phyloP scores from a whole-genome alignment of 2,329 filamentous ascomycete species.

The Cercospora sp. region DNA sequence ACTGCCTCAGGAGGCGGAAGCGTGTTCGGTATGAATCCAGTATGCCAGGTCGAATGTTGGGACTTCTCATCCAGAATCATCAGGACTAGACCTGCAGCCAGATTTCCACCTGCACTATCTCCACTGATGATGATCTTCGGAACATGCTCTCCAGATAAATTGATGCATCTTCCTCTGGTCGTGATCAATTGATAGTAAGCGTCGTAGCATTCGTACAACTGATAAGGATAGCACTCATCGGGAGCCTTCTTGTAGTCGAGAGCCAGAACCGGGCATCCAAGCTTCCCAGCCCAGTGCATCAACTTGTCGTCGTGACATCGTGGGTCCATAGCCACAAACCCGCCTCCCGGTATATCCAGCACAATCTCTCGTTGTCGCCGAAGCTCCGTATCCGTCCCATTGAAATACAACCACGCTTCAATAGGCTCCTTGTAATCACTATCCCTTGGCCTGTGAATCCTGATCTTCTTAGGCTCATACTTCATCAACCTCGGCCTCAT shows the following conservation, averaged over 20 bases:
- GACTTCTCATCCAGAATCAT: constrained; percentile 75
- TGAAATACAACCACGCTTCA: constrained; percentile 88
- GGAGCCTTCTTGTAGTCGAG: constrained; percentile 88
- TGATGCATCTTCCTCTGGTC: constrained; percentile 72
- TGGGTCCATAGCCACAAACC: constrained; percentile 97
- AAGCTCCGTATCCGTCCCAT: constrained; percentile 78
- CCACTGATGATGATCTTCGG: constrained; percentile 74
- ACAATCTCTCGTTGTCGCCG: constrained; percentile 76
- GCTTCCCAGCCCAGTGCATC: constrained; percentile 86
- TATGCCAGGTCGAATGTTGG: constrained; percentile 43
- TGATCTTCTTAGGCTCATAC: constrained; percentile 77
- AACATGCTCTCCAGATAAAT: constrained; percentile 64
- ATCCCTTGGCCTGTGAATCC: constrained; percentile 75
- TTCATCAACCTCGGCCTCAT: constrained; percentile 76
- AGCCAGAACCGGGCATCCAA: constrained; percentile 84
- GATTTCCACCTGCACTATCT: constrained; percentile 80
- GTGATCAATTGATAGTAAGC: constrained; percentile 74
- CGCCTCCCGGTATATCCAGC: constrained; percentile 88
- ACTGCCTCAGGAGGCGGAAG: constrained; percentile 68
- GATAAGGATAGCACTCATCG: constrained; percentile 81
- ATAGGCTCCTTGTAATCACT: constrained; percentile 85
- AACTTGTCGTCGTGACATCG: constrained; percentile 91
- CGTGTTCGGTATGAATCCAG: constrained; percentile 44
- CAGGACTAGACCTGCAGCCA: constrained; percentile 76
- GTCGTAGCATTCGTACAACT: constrained; percentile 84